Base-by-base conservation (phyloP, 2,329 filamentous ascomycete genomes). In the Exophiala spinifera region DNA sequence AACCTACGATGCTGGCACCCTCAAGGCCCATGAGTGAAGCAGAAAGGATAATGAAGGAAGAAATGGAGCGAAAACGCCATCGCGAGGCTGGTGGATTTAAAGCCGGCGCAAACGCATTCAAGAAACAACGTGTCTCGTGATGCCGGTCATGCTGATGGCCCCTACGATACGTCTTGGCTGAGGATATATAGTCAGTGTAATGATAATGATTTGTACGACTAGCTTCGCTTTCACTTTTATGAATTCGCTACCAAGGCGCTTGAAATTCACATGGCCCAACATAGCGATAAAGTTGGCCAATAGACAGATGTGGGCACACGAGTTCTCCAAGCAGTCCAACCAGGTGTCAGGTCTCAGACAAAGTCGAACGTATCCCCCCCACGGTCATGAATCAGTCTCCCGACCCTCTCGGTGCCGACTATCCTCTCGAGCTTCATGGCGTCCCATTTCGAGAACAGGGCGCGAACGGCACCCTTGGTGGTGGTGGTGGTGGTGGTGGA, bases 331-430 rank as follows among this genome's bases (percentile, higher is more conserved):
- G 7, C 11, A 31, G 28, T n/a, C n/a, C n/a, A n/a, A n/a, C n/a
- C n/a, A n/a, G n/a, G n/a, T n/a, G 23, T 25, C 3, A 7, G 23
- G 33, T 19, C 36, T 25, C 53, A 96, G 57, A 95, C 79, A 78
- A 97, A 97, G 68, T 96, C 91, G 81, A 97, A 99, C 1, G 89
- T 94, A 80, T 97, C 92, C 3, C 82, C 82, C 3, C 85, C 86
- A 66, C 83, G 84, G 64, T 95, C 90, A 58, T 79, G 81, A 53
- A 96, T 76, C 90, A 99, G 94, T 69, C 84, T 88, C 14, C 84
- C 85, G 5, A 94, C 84, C 59, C 94, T 82, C 73, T 87, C 83
- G 1, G 81, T 88, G 1, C 94, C 94, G 1, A 91, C 91, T 36
- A 97, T 76, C 53, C 94, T 81, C 77, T 99, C 94, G 64, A 97